phyloP scores from a whole-genome alignment of 2,329 filamentous ascomycete genomes.

The Cladosporium oxysporum region DNA sequence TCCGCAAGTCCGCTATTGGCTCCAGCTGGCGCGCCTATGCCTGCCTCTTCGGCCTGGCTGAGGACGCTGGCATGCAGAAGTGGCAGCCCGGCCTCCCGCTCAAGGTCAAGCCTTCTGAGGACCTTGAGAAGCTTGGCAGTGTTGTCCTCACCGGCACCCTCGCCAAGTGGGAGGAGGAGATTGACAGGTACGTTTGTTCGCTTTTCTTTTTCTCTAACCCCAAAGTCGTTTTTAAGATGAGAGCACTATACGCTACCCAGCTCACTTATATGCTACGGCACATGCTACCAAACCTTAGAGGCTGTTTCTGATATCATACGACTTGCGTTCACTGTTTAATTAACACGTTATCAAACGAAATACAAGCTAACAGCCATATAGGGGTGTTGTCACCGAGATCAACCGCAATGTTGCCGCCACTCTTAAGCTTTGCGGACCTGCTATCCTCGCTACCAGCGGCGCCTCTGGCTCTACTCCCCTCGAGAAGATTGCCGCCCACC shows the following conservation, averaged over 20 bases:
- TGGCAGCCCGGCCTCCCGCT: slow-evolving; percentile 88
- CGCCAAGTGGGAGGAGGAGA: slow-evolving; percentile 83
- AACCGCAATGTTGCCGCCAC: slow-evolving; percentile 90
- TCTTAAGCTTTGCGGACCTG: slow-evolving; percentile 86
- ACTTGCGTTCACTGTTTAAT: slow-evolving; percentile 15
- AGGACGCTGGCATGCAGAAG: slow-evolving; percentile 74
- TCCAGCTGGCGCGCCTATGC: slow-evolving; percentile 93
- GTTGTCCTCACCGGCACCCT: slow-evolving; percentile 83
- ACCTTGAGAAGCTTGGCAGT: slow-evolving; percentile 81
- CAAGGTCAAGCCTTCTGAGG: slow-evolving; percentile 73
- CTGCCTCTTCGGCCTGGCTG: slow-evolving; percentile 83
- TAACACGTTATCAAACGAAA: slow-evolving; percentile 40
- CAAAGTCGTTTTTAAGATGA: slow-evolving; percentile 67
- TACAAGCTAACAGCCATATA: slow-evolving; percentile 46
- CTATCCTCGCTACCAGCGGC: slow-evolving; percentile 67
- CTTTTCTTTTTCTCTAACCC: slow-evolving; percentile 19
- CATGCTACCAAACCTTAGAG: slow-evolving; percentile 39
- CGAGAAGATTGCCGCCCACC: slow-evolving; percentile 68
- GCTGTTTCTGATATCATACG: slow-evolving; percentile 51
- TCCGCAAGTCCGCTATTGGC: slow-evolving; percentile 86
- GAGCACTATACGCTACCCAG: slow-evolving; percentile 87
- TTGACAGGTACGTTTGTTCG: slow-evolving; percentile 75
- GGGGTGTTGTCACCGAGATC: slow-evolving; percentile 87
- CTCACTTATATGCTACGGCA: slow-evolving; percentile 89
- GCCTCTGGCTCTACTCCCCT: slow-evolving; percentile 54